These are phyloP conservation scores for Saturnispora hagleri DNA, from an alignment of 805 yeast species.

Conservation along the genomic window DNA sequence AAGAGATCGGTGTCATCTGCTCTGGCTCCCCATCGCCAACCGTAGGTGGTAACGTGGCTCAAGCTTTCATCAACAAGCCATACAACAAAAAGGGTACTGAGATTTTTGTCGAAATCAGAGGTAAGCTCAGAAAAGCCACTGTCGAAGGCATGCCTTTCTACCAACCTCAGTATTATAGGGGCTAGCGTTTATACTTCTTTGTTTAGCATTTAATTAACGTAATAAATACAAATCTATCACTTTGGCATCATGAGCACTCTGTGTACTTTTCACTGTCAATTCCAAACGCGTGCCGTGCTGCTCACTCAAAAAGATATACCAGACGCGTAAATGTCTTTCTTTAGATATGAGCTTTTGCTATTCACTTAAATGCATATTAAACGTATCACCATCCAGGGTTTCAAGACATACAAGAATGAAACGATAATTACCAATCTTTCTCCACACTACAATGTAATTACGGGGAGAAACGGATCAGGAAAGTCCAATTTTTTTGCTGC, in stretches of 20 bases:
- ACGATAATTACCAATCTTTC: conserved; percentile 70
- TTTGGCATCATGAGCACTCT: not conserved
- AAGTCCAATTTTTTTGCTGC: conserved; percentile 95
- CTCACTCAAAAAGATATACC: not conserved
- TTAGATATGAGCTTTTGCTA: not conserved
- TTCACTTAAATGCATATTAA: conserved; percentile 12
- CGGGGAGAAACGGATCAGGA: conserved; percentile 95
- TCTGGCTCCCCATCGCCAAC: conserved; percentile 58
- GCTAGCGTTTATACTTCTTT: not conserved
- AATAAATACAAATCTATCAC: not conserved
- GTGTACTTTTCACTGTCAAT: not conserved
- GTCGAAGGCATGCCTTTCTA: conserved; percentile 85
- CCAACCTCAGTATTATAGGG: conserved; percentile 58
- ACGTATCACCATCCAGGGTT: conserved; percentile 73
- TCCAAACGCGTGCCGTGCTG: not conserved
- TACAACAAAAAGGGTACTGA: conserved; percentile 66
- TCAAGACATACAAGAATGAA: conserved; percentile 83
- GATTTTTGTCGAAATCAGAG: conserved; percentile 70
- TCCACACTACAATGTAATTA: conserved; percentile 76
- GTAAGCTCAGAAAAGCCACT: conserved; percentile 66
- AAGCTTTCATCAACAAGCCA: conserved; percentile 73
- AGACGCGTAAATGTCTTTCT: conserved; percentile 2
- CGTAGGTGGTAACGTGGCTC: conserved; percentile 75
- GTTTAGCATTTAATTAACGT: not conserved
- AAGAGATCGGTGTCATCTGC: conserved; percentile 43